Percentiles rank a stretch among this genome's conserved stretches.
Evolutionary conservation across 345 rosid genomes (phyloP).

Genomic region (Hirschfeldia incana): DNA sequence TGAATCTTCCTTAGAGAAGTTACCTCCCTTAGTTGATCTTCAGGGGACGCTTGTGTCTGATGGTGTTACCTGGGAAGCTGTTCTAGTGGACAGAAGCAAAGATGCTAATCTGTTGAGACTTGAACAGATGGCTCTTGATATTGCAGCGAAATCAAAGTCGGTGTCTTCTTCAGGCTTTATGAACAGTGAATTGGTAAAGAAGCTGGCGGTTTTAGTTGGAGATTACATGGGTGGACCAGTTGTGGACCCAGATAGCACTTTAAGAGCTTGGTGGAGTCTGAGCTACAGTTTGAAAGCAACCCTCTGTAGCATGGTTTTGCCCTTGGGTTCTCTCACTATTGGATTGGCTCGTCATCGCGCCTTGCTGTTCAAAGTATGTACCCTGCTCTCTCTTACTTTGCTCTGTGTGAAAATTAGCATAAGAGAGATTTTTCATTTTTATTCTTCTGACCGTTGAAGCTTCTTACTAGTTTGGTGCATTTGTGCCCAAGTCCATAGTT

Average conservation of each 20-base stretch:
- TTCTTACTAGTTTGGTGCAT: constrained; percentile 9
- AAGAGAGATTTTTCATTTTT: not conserved
- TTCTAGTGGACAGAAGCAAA: constrained; percentile 72
- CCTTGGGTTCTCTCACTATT: constrained; percentile 84
- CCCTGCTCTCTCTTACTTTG: not conserved
- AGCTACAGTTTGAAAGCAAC: constrained; percentile 75
- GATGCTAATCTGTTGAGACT: constrained; percentile 77
- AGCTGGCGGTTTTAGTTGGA: constrained; percentile 78
- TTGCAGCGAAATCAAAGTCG: constrained; percentile 63
- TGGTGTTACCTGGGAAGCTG: constrained; percentile 75
- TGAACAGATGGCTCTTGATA: constrained; percentile 72
- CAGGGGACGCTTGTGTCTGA: constrained; percentile 73
- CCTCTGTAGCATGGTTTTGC: constrained; percentile 82
- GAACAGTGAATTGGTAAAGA: constrained; percentile 54
- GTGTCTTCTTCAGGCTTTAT: constrained; percentile 43
- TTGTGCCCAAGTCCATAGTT: constrained; percentile 5
- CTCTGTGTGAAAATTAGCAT: constrained; percentile 2
- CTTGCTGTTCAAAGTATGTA: constrained; percentile 80
- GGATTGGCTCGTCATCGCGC: constrained; percentile 99
- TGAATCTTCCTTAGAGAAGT: constrained; percentile 55
- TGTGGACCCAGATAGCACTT: constrained; percentile 66
- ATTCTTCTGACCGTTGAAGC: not conserved
- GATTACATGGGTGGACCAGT: constrained; percentile 95
- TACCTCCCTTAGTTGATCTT: constrained; percentile 88
- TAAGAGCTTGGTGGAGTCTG: constrained; percentile 73